Base-by-base conservation (phyloP, 78 protist species). In the Chrysochromulina parva region DNA sequence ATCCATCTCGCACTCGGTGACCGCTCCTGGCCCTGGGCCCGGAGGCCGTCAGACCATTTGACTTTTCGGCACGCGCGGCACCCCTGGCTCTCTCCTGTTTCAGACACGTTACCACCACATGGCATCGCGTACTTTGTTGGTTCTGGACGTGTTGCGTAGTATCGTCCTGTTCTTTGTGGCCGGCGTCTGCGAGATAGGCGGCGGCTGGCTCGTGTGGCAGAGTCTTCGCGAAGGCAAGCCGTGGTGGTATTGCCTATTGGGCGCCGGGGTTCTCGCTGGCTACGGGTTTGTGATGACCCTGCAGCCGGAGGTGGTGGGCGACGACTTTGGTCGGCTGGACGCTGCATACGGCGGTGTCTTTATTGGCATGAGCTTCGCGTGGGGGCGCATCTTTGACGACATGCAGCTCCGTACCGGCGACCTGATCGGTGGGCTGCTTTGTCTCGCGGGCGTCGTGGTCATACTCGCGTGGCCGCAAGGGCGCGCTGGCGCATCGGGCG, bases 291-390 rank as follows among this genome's bases (percentile, higher is more conserved):
- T 81, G 3, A 52, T 57, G 38, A 48, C 59, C 38, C 38, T 48
- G 52, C 87, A 81, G 87, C 87, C 87, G 28, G 13, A 47, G 2
- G 38, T 38, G 38, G 38, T 38, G 38, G 38, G 38, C 38, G 58
- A 81, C 28, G 87, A 81, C 53, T 81, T 81, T 28, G 87, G 87
- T 10, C 26, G 87, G 65, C 58, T 81, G 10, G 26, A 81, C 28
- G 87, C 87, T 3, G 87, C 48, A 22, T 81, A 81, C 58, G 87
- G 87, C 53, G 87, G 87, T 9, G 53, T 81, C n/a, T 81, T 81
- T 57, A 81, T 81, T n/a, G 87, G 28, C 2, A 57, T 81, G 87
- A 57, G 71, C 87, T 81, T 81, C 65, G 22, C 52, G 38, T 81
- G 87, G 87, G 54, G 38, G 10, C 20, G 54, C 52, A n/a, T 81